These are phyloP conservation scores for Xylaria sp. DNA, from an alignment of 2,329 filamentous ascomycete genomes.

Conservation along the genomic window DNA sequence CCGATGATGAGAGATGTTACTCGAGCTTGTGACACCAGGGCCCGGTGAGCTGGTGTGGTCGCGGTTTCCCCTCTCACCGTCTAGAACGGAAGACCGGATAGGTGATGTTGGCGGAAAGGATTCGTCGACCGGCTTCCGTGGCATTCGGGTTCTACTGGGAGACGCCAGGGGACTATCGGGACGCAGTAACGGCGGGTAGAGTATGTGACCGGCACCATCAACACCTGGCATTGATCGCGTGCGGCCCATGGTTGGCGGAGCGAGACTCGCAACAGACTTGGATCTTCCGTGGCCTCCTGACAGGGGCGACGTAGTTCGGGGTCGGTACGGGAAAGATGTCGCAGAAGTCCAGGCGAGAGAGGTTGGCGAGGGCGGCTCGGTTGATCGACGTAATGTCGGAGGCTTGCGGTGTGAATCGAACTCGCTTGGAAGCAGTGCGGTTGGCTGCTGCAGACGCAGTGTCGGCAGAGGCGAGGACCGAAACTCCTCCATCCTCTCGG, in stretches of 20 bases:
- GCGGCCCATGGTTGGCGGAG: conserved; percentile 60
- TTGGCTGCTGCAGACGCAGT: conserved; percentile 51
- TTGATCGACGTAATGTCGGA: conserved; percentile 57
- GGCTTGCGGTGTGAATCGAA: conserved; percentile 54
- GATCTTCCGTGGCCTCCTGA: conserved; percentile 60
- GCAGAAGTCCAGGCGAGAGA: conserved; percentile 54
- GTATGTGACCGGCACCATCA: conserved; percentile 60
- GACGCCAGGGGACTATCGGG: conserved; percentile 59
- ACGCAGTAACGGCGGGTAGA: conserved; percentile 56
- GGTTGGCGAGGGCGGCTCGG: conserved; percentile 59
- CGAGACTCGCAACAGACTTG: conserved; percentile 58
- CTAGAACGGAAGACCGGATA: conserved; percentile 57
- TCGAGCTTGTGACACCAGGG: conserved; percentile 36
- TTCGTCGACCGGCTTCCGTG: conserved; percentile 62
- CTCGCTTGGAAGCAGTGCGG: conserved; percentile 41
- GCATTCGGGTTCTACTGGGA: conserved; percentile 54
- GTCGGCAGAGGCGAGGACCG: conserved; percentile 59
- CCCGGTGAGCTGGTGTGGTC: conserved; percentile 59
- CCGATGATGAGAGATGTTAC: conserved; percentile 45
- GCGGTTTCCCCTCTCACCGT: conserved; percentile 48
- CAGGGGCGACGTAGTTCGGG: conserved; percentile 64
- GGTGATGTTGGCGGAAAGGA: conserved; percentile 60
- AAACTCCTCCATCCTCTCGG: conserved; percentile 69
- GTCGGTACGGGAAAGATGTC: conserved; percentile 57
- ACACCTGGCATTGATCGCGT: conserved; percentile 68